Percentiles rank a stretch among this genome's conserved stretches.
Evolutionary conservation across 768 basidiomycete genomes (phyloP).

Genomic region (Termitomyces sp.): DNA sequence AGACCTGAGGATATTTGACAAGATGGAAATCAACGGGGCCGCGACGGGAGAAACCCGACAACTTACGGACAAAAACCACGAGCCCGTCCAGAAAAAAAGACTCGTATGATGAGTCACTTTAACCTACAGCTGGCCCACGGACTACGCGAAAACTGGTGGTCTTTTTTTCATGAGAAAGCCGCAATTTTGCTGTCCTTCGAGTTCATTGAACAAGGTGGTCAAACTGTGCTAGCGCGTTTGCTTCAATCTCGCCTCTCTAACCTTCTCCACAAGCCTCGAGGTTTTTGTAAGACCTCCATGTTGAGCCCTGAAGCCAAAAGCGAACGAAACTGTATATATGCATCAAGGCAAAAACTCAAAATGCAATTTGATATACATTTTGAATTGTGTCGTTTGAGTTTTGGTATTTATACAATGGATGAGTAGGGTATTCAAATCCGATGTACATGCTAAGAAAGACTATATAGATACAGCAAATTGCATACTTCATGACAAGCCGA

Average conservation of each 20-base stretch:
- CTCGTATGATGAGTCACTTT: no score
- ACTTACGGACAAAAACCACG: no score
- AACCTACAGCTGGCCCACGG: no score
- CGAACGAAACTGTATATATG: no score
- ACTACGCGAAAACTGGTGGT: no score
- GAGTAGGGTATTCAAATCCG: conserved; percentile 19
- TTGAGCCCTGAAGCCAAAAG: background rate
- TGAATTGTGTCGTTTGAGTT: conserved; percentile 14
- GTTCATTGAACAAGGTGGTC: background rate
- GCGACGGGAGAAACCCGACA: no score
- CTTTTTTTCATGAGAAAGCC: no score
- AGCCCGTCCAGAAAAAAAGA: no score
- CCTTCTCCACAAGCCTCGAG: background rate
- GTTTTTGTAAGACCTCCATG: background rate
- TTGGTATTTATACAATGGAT: conserved; percentile 23
- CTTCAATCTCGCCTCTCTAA: background rate
- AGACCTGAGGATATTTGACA: no score
- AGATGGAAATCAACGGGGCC: no score
- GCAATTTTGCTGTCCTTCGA: no score
- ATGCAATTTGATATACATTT: conserved; percentile 4
- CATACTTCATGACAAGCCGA: conserved; percentile 9
- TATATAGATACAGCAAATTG: conserved; percentile 17
- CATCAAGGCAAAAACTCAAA: background rate
- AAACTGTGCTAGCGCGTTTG: background rate
- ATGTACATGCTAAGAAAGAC: conserved; percentile 20